Evolutionary conservation across 345 rosid species (phyloP), one percentile per base, ranked within the genome.

Genomic region (Toxicodendron radicans): DNA sequence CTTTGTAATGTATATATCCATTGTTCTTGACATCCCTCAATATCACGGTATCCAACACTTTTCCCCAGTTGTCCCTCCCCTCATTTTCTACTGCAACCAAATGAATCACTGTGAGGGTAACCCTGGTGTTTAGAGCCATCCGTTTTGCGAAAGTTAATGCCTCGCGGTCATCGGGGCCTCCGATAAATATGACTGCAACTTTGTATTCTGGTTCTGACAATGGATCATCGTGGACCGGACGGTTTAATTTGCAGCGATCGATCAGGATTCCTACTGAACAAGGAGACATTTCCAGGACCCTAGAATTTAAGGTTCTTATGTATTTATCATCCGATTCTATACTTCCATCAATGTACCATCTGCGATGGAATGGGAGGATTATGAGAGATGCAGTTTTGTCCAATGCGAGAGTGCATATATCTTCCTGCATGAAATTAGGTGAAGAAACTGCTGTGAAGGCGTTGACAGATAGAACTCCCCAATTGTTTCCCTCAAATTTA

Each of bases 101-200:
- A 3, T 76, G 75, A 3, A 75, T 18, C 16, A 89, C 79, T 3
- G 85, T 81, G 12, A 89, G 78, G 21, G n/a, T 27, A 43, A 83
- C 74, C 2, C 49, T 27, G 0, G 83, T 23, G 20, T 87, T 75
- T 7, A 68, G 64, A 3, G 84, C 75, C 90, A 91, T 87, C 38
- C 88, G 73, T 60, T 81, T 88, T 5, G 81, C 89, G 4, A 91
- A 49, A 0, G 82, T 64, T 6, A 91, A 18, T 0, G 87, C 93
- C 60, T 89, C 97, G 0, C 85, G 66, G 32, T 92, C 96, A 58
- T 92, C 97, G 17, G 61, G 75, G 0, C 94, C 94, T 0, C 96
- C 96, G 5, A 85, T 66, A 80, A 88, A 92, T 53, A 92, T 68
- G 80, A 89, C 60, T 66, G 49, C 66, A 66, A 32, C 69, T 20